Base-by-base conservation (phyloP, 768 basidiomycete genomes). In the Naganishia kalamii region DNA sequence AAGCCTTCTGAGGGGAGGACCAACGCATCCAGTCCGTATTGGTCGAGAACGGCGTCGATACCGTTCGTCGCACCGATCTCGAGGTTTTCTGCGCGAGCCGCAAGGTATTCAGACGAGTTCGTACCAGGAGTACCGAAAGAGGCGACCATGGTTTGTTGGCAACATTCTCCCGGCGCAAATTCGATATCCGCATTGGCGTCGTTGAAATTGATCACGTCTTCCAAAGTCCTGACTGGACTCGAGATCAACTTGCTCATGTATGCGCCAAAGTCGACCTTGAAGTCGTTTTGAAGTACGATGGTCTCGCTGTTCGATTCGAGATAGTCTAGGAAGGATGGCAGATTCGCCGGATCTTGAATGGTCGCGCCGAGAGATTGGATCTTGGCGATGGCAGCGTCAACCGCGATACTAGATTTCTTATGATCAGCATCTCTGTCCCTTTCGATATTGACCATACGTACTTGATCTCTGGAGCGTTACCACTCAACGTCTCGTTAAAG, bases 171-270 rank as follows among this genome's bases (percentile, higher is more conserved):
- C 2, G 72, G 70, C 10, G 69, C 61, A 17, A 75, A 66, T 49
- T 75, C 74, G 46, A 70, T 21, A 30, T 60, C 67, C n/a, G 70
- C 67, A 35, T 73, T 30, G 10, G 62, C 63, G 40, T 75, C 74
- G 51, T 75, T 70, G 44, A 69, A 75, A 44, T 70, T 68, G 63
- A 72, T 70, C 21, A 73, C 50, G n/a, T 71, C 74, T 33, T 47
- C 62, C 12, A 52, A 32, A 6, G 51, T 52, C n/a, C 51, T 35
- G 51, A 52, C 51, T 35, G 30, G 51, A 30, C 62, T 60, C 32
- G 63, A 27, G 47, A 51, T 50, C 32, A 72, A 52, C 4, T 48
- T 50, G 12, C 51, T 50, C 40, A 75, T 50, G 35, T 75, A 75
- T 2, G 46, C 60, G 15, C 51, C 70, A 30, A 75, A 37, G 54